Conservation (phyloP, 2,329 filamentous ascomycete species). For the Exophiala aquamarina region DNA sequence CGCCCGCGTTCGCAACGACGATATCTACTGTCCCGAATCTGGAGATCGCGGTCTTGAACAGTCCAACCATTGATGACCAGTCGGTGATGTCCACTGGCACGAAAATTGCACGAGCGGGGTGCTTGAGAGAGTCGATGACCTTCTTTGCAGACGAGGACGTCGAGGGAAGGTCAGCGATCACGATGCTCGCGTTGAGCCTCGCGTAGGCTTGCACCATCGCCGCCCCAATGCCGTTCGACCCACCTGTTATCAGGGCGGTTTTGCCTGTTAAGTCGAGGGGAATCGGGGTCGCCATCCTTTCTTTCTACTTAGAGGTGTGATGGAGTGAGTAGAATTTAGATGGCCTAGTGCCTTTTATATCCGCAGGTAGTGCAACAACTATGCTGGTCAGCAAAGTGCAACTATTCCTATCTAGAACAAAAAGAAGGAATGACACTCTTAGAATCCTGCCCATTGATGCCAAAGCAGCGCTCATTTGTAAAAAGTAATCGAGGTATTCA, state of each 20-base stretch:
- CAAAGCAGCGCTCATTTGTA: too few species aligned
- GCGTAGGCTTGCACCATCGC: constrained; percentile 37
- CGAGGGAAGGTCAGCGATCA: constrained; percentile 5
- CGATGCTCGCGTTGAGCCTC: constrained; percentile 2
- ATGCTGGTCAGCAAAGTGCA: too few species aligned
- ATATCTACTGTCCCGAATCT: constrained; percentile 10
- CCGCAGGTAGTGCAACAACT: too few species aligned
- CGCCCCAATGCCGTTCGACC: constrained; percentile 38
- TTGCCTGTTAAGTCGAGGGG: neutral
- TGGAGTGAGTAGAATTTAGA: too few species aligned
- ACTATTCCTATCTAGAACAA: too few species aligned
- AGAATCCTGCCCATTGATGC: too few species aligned
- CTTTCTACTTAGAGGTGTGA: too few species aligned
- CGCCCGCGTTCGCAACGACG: constrained; percentile 15
- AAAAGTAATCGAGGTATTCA: too few species aligned
- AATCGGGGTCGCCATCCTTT: too few species aligned
- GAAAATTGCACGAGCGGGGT: neutral
- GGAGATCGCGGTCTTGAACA: constrained; percentile 6
- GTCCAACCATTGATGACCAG: constrained; percentile 6
- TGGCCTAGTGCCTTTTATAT: too few species aligned
- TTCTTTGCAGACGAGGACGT: neutral
- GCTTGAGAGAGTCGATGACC: neutral
- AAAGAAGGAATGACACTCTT: too few species aligned
- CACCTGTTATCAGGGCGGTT: constrained; percentile 21
- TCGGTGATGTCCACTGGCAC: constrained; percentile 5